Conservation (phyloP, 2,329 filamentous ascomycete species). For the Dothiorella sarmentorum region DNA sequence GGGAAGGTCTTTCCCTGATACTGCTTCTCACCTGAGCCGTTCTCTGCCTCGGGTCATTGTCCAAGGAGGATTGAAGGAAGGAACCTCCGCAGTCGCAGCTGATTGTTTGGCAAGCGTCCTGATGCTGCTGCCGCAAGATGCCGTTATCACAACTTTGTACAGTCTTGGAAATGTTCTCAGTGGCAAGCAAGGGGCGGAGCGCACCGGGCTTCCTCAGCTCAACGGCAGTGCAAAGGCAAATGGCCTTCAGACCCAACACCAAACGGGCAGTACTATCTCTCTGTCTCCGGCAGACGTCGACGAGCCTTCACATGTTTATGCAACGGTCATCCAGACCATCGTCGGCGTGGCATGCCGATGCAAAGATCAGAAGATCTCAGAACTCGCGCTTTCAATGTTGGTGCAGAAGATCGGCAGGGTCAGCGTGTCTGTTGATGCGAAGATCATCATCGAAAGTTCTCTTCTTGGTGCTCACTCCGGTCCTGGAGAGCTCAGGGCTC, state of each 20-base stretch:
- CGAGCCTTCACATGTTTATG: constrained; percentile 72
- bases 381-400: constrained; percentile 89
- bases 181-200: constrained; percentile 57
- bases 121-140: constrained; percentile 80
- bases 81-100: constrained; percentile 74
- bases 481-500: constrained; percentile 75
- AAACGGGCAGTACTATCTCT: constrained; percentile 73
- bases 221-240: constrained; percentile 45
- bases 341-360: constrained; percentile 81
- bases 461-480: constrained; percentile 73
- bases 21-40: constrained; percentile 72
- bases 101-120: constrained; percentile 79
- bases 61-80: constrained; percentile 68
- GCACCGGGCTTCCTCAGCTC: constrained; percentile 44
- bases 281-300: constrained; percentile 72
- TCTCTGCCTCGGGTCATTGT: constrained; percentile 84
- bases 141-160: constrained; percentile 91
- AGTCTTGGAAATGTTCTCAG: constrained; percentile 94
- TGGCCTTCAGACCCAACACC: constrained; percentile 45
- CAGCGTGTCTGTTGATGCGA: constrained; percentile 72
- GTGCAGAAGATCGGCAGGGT: constrained; percentile 92
- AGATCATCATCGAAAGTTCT: constrained; percentile 80
- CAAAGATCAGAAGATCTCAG: constrained; percentile 87
- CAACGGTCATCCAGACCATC: constrained; percentile 91
- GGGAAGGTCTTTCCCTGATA: constrained; percentile 68